Conservation (phyloP, 2,329 filamentous ascomycete genomes). For the Arachnomyces sp. region DNA sequence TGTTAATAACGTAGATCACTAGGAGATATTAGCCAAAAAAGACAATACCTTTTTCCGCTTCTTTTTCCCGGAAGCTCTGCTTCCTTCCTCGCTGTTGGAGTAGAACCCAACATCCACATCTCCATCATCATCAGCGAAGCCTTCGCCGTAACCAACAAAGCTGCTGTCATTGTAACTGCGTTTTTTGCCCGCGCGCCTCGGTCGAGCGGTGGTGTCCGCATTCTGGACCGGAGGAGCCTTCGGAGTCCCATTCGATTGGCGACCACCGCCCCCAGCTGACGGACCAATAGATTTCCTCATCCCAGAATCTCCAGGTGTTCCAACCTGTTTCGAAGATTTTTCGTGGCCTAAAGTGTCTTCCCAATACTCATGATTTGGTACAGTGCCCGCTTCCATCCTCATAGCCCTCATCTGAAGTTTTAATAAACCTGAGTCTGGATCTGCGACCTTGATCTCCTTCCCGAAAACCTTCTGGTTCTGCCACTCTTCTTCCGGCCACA, state of each 20-base stretch:
- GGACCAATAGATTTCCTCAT: slow-evolving; percentile 22
- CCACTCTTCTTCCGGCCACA: slow-evolving; percentile 46
- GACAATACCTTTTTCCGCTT: slow-evolving; percentile 42
- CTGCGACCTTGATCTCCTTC: slow-evolving; percentile 38
- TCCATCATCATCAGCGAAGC: slow-evolving; percentile 42
- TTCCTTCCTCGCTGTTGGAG: slow-evolving; percentile 35
- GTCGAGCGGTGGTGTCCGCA: slow-evolving; percentile 30
- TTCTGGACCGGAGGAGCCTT: slow-evolving; percentile 13
- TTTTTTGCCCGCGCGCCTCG: slow-evolving; percentile 42
- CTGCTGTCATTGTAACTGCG: slow-evolving; percentile 44
- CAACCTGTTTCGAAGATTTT: slow-evolving; percentile 32
- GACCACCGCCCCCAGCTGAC: slow-evolving; percentile 18
- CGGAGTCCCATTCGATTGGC: slow-evolving; percentile 22
- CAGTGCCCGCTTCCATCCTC: slow-evolving; percentile 40
- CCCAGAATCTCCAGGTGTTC: slow-evolving; percentile 18
- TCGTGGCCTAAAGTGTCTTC: slow-evolving; percentile 43
- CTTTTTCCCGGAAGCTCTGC: slow-evolving; percentile 34
- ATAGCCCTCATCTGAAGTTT: slow-evolving; percentile 37
- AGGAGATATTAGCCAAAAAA: slow-evolving; percentile 3
- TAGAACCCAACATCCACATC: slow-evolving; percentile 32
- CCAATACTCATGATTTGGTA: slow-evolving; percentile 42
- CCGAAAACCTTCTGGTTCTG: slow-evolving; percentile 41
- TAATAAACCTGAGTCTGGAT: slow-evolving; percentile 35
- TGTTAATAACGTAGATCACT: slow-evolving; percentile 3
- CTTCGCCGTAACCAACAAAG: slow-evolving; percentile 46